Evolutionary conservation across 495 filamentous ascomycete species (phyloP).

Genomic region (Penicillium paxilli): DNA sequence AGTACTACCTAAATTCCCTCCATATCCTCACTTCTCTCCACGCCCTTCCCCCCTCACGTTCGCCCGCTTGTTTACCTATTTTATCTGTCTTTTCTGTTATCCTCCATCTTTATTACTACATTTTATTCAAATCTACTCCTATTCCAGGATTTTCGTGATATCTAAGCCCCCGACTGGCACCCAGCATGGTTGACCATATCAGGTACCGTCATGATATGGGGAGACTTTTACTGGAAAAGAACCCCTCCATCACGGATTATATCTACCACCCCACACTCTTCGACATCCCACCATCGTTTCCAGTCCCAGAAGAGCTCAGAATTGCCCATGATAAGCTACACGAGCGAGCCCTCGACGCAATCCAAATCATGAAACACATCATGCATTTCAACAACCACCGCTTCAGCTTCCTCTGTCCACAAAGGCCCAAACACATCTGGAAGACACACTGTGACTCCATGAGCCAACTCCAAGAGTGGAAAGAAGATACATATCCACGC

Average conservation of each 20-base stretch:
- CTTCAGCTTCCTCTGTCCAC: constrained; percentile 21
- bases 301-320: not conserved
- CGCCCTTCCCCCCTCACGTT: not conserved
- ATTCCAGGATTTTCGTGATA: not conserved
- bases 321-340: not conserved
- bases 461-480: constrained; percentile 22
- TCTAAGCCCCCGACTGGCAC: not conserved
- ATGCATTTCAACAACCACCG: constrained; percentile 4
- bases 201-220: not conserved
- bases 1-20: too few species aligned
- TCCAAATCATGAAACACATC: constrained; percentile 11
- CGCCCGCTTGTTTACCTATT: too few species aligned
- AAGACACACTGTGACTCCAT: constrained; percentile 17
- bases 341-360: constrained; percentile 2
- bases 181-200: not conserved
- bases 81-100: not conserved
- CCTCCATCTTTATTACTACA: not conserved
- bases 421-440: not conserved
- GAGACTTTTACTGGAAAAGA: not conserved
- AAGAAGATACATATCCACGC: not conserved
- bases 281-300: constrained; percentile 4
- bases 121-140: not conserved
- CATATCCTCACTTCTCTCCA: not conserved
- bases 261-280: not conserved
- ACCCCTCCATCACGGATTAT: constrained; percentile 15